These are phyloP conservation scores for Sonneratia alba DNA, from an alignment of 345 rosid genomes.

Conservation along the genomic window DNA sequence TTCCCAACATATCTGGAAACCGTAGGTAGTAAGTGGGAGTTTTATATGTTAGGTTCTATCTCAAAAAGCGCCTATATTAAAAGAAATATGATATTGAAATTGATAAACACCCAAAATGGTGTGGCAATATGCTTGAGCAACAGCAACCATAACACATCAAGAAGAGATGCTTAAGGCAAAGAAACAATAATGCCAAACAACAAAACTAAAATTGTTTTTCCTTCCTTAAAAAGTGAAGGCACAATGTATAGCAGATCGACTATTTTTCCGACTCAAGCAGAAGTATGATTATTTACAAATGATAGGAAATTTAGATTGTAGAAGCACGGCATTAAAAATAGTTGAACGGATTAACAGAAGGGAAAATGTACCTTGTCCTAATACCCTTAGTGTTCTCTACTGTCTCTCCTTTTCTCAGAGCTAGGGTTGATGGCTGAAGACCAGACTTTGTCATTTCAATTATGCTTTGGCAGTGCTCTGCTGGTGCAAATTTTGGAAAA, in stretches of 20 bases:
- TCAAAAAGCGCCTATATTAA: background rate
- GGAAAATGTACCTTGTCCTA: constrained; percentile 52
- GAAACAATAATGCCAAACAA: background rate
- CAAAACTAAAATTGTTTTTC: background rate
- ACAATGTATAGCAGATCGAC: background rate
- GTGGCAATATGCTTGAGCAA: no score
- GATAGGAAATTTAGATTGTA: background rate
- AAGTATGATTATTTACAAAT: background rate
- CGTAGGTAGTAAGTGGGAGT: background rate
- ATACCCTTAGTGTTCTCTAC: constrained; percentile 29
- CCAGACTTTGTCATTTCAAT: constrained; percentile 33
- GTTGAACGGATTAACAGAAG: background rate
- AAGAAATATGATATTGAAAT: background rate
- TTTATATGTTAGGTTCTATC: background rate
- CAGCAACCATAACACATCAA: background rate
- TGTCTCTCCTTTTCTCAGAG: constrained; percentile 49
- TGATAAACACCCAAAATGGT: background rate
- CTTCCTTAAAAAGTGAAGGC: background rate
- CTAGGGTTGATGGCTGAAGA: constrained; percentile 51
- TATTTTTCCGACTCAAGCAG: background rate
- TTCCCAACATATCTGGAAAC: background rate
- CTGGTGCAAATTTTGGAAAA: constrained; percentile 47
- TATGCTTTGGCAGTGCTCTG: constrained; percentile 47
- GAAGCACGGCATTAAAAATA: background rate
- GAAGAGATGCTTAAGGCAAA: background rate